Evolutionary conservation across 140 eudicot species (phyloP), one percentile per base, ranked within the genome.

Genomic region (Ambrosia hybrid): DNA sequence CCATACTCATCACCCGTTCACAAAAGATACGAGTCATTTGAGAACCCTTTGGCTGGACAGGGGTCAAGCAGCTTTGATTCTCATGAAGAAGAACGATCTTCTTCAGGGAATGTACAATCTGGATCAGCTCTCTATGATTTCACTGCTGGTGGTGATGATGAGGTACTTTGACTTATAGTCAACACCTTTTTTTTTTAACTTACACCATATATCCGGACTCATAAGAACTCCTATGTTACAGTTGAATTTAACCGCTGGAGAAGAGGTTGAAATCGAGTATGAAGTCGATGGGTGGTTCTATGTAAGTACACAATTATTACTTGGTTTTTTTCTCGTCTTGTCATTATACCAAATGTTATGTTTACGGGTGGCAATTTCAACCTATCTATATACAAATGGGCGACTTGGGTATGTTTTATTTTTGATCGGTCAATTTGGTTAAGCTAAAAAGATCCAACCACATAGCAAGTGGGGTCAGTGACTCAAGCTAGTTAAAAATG

Each of bases 231-330:
- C 9, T 73, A 49, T 15, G 45, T 59, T 78, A 74, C 94, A 93
- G 98, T 84, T 93, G 59, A 88, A 83, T 76, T 85, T 93, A 43
- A 89, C 98, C 41, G 91, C 98, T 59, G 98, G 98, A 21, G 98
- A 93, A 75, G 98, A 87, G 61, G 85, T 93, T 8, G 97, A 90
- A 73, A 93, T 93, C 67, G 98, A 93, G 67, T 80, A 93, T 30
- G 98, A 93, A 85, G 98, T 93, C 34, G 98, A 93, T 84, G 98
- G 98, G 82, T 93, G 97, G 98, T 93, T 82, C 84, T 88, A 85
- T 83, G 98, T 90, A 87, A 93, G 98, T 39, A 39, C 45, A 39
- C 45, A 21, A 21, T 21, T 21, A 21, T 21, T 21, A 21, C 26
- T 21, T 21, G 26, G 26, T 21, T 21, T 21, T 30, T 21, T 21